Evolutionary conservation across 1,284 basidiomycete genomes (phyloP).

Genomic region (Apiotrichum siamense): DNA sequence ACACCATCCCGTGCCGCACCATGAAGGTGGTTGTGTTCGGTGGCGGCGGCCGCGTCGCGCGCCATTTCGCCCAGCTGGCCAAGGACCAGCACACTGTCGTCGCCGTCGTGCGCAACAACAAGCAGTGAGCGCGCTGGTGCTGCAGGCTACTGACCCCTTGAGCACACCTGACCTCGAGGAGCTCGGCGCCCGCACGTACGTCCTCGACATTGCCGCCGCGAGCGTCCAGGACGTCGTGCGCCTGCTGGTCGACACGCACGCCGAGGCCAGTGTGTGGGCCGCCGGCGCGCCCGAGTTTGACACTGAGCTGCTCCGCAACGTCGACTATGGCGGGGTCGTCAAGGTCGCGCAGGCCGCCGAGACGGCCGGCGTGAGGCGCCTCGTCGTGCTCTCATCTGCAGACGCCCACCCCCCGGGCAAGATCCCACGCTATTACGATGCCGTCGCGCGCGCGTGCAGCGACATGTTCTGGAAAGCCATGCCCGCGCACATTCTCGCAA

Average conservation of each 20-base stretch:
- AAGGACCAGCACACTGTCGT: not conserved
- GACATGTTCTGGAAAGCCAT: not conserved
- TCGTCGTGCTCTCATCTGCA: not conserved
- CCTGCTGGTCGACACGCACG: not conserved
- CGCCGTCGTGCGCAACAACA: slow-evolving; percentile 1
- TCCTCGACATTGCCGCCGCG: not conserved
- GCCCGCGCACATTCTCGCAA: not conserved
- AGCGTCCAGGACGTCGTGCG: not conserved
- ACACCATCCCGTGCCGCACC: no score
- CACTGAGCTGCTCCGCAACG: not conserved
- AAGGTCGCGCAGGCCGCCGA: not conserved
- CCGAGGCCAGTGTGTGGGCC: not conserved
- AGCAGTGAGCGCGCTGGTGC: not conserved
- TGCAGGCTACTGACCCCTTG: not conserved
- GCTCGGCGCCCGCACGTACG: not conserved
- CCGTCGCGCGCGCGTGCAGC: not conserved
- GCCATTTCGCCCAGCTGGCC: not conserved
- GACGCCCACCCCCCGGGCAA: not conserved
- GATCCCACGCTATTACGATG: not conserved
- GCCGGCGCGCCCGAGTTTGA: not conserved
- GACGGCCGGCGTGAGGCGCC: not conserved
- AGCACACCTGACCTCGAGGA: not conserved
- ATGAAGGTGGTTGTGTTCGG: not conserved
- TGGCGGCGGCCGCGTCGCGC: not conserved
- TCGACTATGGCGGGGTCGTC: slow-evolving; percentile 4